Base-by-base conservation (phyloP, 805 yeast species). In the Candida ulmi region DNA sequence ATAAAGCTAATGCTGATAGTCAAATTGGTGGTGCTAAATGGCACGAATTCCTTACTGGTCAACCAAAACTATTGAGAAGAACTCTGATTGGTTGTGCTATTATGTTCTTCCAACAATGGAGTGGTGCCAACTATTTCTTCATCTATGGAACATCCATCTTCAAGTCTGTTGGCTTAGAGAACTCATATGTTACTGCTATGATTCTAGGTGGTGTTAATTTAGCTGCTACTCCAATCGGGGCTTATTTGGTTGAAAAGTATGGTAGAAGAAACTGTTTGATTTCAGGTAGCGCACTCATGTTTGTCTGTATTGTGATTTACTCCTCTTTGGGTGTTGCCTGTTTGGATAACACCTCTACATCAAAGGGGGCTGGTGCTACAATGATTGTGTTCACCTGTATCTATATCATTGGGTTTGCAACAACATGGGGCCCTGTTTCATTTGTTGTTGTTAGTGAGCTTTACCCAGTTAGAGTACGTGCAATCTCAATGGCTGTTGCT, bases 391-490 rank as follows among this genome's bases (percentile, higher is more conserved):
- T 81, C 39, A 71, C 87, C 7, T 79, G 85, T 63, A 55, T 80
- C 38, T 82, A 71, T 64, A 76, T 82, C 42, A 66, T 77, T 61
- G 77, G 69, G 59, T 82, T 82, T 55, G 88, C 90, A 3, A 69
- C 78, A 19, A 77, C 88, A n/a, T 78, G 86, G 80, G 88, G 86
- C 30, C 86, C 88, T 41, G 76, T 78, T 45, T 76, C 78, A 28
- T 81, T 72, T 63, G 78, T 78, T 35, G 70, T 81, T 45, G 76
- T 80, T 18, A 74, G 85, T 33, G 90, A 82, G 60, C 63, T 80
- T 33, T 82, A 76, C 60, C 87, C 87, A 44, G 68, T 77, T 47
- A 74, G 81, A 64, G 76, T 80, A 48, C 75, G 79, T 61, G 74
- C 76, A 37, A 51, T 57, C 4, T 72, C 77, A 11, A 78, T 81